A percentile compares a stretch with the other conserved stretches of the same genome.
These are phyloP conservation scores for Pleurotus salmoneostramineus DNA, from an alignment of 768 basidiomycete species.

Conservation along the genomic window DNA sequence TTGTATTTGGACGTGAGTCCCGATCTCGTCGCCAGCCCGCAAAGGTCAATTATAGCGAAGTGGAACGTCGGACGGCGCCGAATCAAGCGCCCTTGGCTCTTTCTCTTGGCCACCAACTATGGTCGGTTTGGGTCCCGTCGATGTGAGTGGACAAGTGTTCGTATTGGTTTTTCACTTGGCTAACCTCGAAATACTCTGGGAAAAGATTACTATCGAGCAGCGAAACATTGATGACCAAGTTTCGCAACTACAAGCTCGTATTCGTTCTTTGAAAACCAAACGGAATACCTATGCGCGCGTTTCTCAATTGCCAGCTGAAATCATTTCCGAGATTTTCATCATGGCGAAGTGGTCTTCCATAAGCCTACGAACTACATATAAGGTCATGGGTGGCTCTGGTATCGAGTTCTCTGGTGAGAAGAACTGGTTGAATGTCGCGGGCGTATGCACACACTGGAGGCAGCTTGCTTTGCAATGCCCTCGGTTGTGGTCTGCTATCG, in stretches of 20 bases:
- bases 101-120: no score
- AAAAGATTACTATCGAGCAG: not conserved
- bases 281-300: not conserved
- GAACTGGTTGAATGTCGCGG: not conserved
- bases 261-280: not conserved
- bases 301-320: not conserved
- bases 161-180: no score
- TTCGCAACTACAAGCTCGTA: not conserved
- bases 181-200: no score
- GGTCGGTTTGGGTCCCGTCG: no score
- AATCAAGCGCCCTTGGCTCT: no score
- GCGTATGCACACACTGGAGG: not conserved
- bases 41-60: no score
- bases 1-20: no score
- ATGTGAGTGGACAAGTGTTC: no score
- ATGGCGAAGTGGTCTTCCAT: not conserved
- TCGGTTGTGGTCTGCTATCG: not conserved
- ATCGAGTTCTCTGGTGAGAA: not conserved
- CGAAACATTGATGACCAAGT: not conserved
- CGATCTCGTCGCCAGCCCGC: no score
- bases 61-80: no score
- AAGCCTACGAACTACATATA: not conserved
- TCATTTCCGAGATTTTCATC: not conserved
- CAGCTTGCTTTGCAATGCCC: not conserved
- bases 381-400: not conserved